Conservation (phyloP, 2,329 filamentous ascomycete genomes). For the Aspergillus thermomutatus region DNA sequence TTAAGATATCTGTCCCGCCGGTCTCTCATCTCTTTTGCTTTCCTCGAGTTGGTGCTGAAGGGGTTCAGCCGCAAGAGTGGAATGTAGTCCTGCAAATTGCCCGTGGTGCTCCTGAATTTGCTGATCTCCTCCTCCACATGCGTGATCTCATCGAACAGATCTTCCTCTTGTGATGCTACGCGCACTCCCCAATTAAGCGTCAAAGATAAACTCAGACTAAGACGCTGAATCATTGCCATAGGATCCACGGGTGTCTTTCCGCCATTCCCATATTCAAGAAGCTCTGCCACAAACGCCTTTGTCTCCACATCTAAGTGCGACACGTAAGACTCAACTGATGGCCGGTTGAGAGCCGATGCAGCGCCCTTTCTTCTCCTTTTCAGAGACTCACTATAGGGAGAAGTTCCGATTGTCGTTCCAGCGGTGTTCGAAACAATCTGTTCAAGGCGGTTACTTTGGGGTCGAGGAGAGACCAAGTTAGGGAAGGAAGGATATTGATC, state of each 20-base stretch:
- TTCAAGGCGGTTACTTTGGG: not conserved
- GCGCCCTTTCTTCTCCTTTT: constrained; percentile 64
- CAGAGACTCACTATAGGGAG: constrained; percentile 62
- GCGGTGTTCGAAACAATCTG: constrained; percentile 63
- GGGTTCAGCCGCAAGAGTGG: constrained; percentile 67
- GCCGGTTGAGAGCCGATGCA: constrained; percentile 63
- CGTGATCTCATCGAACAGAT: constrained; percentile 68
- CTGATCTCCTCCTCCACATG: constrained; percentile 71
- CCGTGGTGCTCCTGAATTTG: constrained; percentile 70
- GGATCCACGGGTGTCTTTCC: constrained; percentile 58
- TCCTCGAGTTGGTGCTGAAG: constrained; percentile 56
- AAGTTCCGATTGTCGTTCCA: constrained; percentile 66
- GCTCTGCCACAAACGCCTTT: constrained; percentile 60
- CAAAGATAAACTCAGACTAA: constrained; percentile 59
- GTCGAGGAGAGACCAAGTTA: not conserved
- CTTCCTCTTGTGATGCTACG: constrained; percentile 57
- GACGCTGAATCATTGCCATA: constrained; percentile 65
- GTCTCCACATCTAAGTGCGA: constrained; percentile 62
- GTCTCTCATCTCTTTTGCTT: constrained; percentile 58
- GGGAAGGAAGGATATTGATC: not conserved
- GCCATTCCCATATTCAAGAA: constrained; percentile 55
- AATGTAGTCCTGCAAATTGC: constrained; percentile 78
- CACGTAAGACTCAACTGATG: constrained; percentile 61
- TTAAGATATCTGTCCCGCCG: constrained; percentile 60
- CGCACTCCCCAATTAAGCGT: constrained; percentile 66